Conservation (phyloP, 345 rosid species). For the Arabis hirsuta region DNA sequence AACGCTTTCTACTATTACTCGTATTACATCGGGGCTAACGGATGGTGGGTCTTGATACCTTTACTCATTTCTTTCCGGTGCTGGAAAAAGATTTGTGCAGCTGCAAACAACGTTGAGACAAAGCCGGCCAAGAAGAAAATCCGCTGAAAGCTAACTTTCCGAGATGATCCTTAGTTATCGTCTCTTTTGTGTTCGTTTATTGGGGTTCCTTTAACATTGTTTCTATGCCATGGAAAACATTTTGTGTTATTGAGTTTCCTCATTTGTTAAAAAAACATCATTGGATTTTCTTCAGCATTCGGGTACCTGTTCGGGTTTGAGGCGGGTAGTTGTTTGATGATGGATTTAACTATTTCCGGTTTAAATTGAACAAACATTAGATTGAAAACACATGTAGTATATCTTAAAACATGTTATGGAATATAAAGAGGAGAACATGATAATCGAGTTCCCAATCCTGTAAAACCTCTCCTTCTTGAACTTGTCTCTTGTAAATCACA, state of each 20-base stretch:
- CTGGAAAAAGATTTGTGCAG: conserved; percentile 75
- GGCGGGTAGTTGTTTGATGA: too few species aligned
- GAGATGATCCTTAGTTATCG: background rate
- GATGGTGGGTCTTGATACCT: conserved; percentile 80
- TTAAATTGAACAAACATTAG: too few species aligned
- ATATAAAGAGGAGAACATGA: background rate
- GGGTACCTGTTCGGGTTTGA: too few species aligned
- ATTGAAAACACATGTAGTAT: too few species aligned
- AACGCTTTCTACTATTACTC: conserved; percentile 64
- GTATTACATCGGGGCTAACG: conserved; percentile 70
- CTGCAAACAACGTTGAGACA: conserved; percentile 53
- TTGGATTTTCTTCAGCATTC: background rate
- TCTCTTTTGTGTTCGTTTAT: conserved; percentile 5
- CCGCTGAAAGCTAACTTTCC: conserved; percentile 26
- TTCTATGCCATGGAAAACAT: background rate
- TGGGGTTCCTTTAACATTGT: background rate
- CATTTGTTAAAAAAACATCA: background rate
- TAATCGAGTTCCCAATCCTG: conserved; percentile 45
- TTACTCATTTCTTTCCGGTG: conserved; percentile 63
- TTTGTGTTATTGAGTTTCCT: background rate
- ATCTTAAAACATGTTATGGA: too few species aligned
- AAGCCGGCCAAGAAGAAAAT: conserved; percentile 50
- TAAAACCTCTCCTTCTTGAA: conserved; percentile 22
- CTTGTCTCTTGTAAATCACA: conserved; percentile 29
- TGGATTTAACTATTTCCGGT: too few species aligned